A percentile compares a stretch with the other conserved stretches of the same genome.
Evolutionary conservation across 1,284 basidiomycete species (phyloP).

Genomic region (Gymnopus androsaceus): DNA sequence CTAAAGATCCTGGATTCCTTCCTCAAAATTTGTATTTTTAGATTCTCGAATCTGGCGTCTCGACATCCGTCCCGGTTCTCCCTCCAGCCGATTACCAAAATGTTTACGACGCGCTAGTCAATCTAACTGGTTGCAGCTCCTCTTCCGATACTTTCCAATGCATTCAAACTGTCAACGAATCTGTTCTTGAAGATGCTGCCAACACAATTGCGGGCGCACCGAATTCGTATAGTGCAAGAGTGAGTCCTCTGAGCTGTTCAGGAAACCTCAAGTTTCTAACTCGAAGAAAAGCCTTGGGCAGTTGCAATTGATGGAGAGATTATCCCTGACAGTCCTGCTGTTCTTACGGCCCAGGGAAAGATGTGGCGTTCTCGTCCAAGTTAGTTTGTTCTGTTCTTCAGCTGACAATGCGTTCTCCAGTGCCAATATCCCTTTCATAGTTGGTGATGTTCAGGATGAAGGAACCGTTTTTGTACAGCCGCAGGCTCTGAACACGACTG

Average conservation of each 20-base stretch:
- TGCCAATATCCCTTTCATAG: constrained; percentile 67
- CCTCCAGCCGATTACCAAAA: constrained; percentile 8
- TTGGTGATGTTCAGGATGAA: constrained; percentile 35
- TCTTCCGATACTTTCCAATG: constrained; percentile 22
- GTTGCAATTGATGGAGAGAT: constrained; percentile 24
- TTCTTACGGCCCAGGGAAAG: constrained; percentile 24
- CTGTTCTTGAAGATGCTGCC: constrained; percentile 21
- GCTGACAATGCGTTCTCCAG: constrained; percentile 39
- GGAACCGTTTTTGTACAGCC: constrained; percentile 20
- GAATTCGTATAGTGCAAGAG: not conserved
- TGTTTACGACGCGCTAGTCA: constrained; percentile 23
- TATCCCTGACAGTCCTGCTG: constrained; percentile 23
- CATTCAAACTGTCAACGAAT: constrained; percentile 20
- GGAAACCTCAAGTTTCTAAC: too few species aligned
- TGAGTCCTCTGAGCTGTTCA: not conserved
- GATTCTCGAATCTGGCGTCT: constrained; percentile 7
- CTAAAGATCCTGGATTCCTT: not conserved
- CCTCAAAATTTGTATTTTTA: not conserved
- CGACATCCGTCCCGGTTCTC: constrained; percentile 6
- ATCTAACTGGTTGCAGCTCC: constrained; percentile 19
- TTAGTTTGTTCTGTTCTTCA: too few species aligned
- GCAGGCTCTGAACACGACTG: constrained; percentile 21
- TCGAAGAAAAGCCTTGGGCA: constrained; percentile 28
- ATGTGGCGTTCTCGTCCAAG: constrained; percentile 15
- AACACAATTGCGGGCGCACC: constrained; percentile 3